Evolutionary conservation across 2,329 filamentous ascomycete species (phyloP).

Genomic region (Rhynchosporium agropyri): DNA sequence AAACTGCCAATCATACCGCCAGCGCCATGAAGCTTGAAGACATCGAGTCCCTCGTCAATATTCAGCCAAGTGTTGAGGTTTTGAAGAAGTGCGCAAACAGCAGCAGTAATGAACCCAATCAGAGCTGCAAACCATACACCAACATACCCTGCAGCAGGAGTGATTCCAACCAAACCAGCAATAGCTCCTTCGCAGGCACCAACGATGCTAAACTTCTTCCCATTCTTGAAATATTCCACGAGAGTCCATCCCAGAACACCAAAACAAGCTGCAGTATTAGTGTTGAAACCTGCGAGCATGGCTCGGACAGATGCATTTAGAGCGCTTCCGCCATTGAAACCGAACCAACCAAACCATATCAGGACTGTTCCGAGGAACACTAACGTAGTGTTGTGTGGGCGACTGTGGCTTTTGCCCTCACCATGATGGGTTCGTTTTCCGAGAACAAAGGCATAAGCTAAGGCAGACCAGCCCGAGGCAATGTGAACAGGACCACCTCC

Average conservation of each 20-base stretch:
- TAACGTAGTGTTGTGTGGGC: constrained; percentile 64
- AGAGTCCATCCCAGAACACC: constrained; percentile 57
- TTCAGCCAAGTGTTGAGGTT: constrained; percentile 54
- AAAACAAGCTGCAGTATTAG: constrained; percentile 58
- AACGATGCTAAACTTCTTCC: constrained; percentile 52
- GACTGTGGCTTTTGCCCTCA: constrained; percentile 50
- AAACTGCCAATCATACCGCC: constrained; percentile 61
- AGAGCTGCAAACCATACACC: constrained; percentile 54
- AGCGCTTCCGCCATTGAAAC: constrained; percentile 55
- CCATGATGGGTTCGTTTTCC: constrained; percentile 57
- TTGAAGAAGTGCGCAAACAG: constrained; percentile 51
- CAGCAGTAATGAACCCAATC: constrained; percentile 55
- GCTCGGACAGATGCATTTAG: constrained; percentile 55
- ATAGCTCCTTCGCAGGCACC: constrained; percentile 58
- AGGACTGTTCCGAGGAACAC: constrained; percentile 66
- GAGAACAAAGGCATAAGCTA: constrained; percentile 65
- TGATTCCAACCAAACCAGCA: constrained; percentile 59
- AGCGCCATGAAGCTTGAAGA: constrained; percentile 62
- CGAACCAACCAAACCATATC: constrained; percentile 66
- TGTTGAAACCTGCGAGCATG: constrained; percentile 60
- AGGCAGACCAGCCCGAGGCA: constrained; percentile 61
- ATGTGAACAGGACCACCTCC: constrained; percentile 63
- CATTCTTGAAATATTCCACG: constrained; percentile 54
- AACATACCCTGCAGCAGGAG: constrained; percentile 58
- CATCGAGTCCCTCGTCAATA: constrained; percentile 61